Conservation (phyloP, 2,329 filamentous ascomycete species). For the Penicillium nordicum region DNA sequence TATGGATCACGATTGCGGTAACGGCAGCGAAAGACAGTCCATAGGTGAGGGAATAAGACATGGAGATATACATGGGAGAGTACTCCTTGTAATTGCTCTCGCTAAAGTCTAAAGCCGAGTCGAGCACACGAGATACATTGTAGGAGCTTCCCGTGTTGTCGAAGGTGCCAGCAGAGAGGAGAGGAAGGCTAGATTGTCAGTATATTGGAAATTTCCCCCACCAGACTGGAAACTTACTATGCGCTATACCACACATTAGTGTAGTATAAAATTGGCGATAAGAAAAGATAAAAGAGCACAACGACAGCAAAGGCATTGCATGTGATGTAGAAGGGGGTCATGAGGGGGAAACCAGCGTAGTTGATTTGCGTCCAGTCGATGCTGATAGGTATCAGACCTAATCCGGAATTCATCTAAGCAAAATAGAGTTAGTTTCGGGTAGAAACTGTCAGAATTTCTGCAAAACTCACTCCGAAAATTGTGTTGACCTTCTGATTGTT, state of each 20-base stretch:
- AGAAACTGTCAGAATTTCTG: too few species aligned
- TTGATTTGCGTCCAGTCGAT: conserved; percentile 46
- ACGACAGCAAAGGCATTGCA: conserved; percentile 56
- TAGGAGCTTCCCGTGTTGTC: conserved; percentile 34
- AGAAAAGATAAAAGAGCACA: conserved; percentile 52
- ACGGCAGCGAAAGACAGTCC: conserved; percentile 38
- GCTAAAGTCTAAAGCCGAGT: conserved; percentile 31
- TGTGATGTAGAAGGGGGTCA: conserved; percentile 45
- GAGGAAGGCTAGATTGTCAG: conserved; percentile 23
- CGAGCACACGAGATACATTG: conserved; percentile 31
- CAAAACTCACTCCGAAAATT: conserved; percentile 21
- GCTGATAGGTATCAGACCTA: conserved; percentile 40
- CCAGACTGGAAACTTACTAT: conserved; percentile 20
- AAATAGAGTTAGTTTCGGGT: neutral
- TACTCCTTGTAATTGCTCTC: conserved; percentile 39
- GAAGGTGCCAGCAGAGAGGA: conserved; percentile 29
- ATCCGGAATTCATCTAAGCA: conserved; percentile 22
- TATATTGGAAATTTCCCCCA: neutral
- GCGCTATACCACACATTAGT: conserved; percentile 49
- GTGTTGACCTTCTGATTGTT: conserved; percentile 37
- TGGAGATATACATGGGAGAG: conserved; percentile 39
- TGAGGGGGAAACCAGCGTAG: conserved; percentile 29
- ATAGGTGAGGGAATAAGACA: conserved; percentile 37
- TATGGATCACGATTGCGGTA: conserved; percentile 34
- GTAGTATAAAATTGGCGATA: conserved; percentile 54